Percentiles rank a stretch among this genome's conserved stretches.
Evolutionary conservation across 225 moss, liverwort and hornwort genomes (phyloP).

Genomic region (Bryum argenteum): DNA sequence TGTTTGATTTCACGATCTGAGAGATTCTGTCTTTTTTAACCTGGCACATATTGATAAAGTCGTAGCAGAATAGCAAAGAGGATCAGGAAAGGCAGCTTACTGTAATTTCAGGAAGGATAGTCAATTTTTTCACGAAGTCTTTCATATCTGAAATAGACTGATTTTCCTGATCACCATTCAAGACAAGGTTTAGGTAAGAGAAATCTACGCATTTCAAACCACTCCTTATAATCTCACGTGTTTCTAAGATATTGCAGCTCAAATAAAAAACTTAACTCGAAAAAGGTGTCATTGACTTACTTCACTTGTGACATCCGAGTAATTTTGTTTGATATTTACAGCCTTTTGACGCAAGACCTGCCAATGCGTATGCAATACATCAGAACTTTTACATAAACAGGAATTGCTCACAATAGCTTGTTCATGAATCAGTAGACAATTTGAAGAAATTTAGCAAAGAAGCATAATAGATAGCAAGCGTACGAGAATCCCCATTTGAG

Average conservation of each 20-base stretch:
- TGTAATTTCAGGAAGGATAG: conserved; percentile 83
- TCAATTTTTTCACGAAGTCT: conserved; percentile 94
- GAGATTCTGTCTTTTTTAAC: background rate
- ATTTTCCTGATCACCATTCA: conserved; percentile 57
- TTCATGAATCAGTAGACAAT: conserved; percentile 14
- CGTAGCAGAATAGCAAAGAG: conserved; percentile 17
- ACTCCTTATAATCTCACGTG: conserved; percentile 4
- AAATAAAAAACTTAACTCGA: conserved; percentile 1
- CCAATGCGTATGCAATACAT: conserved; percentile 20
- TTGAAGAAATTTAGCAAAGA: conserved; percentile 8
- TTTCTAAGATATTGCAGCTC: background rate
- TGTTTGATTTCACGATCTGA: conserved; percentile 7
- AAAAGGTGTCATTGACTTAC: conserved; percentile 38
- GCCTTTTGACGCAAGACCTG: conserved; percentile 82
- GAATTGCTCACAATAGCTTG: background rate
- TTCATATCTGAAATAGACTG: conserved; percentile 88
- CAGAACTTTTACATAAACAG: conserved; percentile 7
- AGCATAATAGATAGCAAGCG: conserved; percentile 11
- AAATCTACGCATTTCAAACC: conserved; percentile 15
- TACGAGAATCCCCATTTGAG: background rate
- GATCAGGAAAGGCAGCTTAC: conserved; percentile 38
- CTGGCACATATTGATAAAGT: background rate
- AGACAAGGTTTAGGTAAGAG: conserved; percentile 22
- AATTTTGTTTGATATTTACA: conserved; percentile 81
- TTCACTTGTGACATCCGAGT: conserved; percentile 68